Evolutionary conservation across 768 basidiomycete genomes (phyloP).

Genomic region (Mycena chlorophos): DNA sequence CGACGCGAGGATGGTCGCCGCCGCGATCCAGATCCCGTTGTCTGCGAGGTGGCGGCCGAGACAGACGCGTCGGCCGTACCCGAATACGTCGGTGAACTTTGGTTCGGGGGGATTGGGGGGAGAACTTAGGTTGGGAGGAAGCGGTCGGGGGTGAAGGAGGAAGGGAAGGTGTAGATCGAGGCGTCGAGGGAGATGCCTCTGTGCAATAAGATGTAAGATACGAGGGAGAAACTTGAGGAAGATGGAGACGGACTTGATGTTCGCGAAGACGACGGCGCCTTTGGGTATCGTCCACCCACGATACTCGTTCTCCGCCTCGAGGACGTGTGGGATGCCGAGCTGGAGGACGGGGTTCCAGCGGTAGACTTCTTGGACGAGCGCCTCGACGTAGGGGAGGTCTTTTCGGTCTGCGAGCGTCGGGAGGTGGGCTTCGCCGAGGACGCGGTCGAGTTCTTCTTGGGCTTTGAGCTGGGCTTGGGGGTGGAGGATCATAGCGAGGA

Average conservation of each 20-base stretch:
- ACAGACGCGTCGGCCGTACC: constrained; percentile 35
- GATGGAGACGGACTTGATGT: not conserved
- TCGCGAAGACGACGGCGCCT: not conserved
- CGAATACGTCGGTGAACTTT: constrained; percentile 10
- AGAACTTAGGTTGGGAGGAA: constrained; percentile 24
- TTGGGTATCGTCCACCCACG: not conserved
- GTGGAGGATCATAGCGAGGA: constrained; percentile 33
- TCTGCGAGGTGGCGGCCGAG: constrained; percentile 50
- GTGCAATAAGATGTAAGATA: not conserved
- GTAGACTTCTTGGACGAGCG: constrained; percentile 23
- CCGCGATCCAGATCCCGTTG: constrained; percentile 46
- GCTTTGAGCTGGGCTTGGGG: constrained; percentile 33
- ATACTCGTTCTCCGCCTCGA: not conserved
- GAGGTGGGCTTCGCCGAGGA: constrained; percentile 31
- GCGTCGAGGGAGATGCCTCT: constrained; percentile 32
- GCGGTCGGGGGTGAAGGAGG: constrained; percentile 29
- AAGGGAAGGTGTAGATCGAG: constrained; percentile 27
- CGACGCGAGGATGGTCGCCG: constrained; percentile 47
- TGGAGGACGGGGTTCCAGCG: not conserved
- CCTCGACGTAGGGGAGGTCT: constrained; percentile 27
- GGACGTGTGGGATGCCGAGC: not conserved
- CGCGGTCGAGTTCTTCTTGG: constrained; percentile 32
- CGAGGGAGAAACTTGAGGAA: not conserved
- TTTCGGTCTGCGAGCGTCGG: constrained; percentile 27
- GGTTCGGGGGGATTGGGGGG: constrained; percentile 15